Conservation (phyloP, 2,329 filamentous ascomycete genomes). For the Gliomastix tumulicola region DNA sequence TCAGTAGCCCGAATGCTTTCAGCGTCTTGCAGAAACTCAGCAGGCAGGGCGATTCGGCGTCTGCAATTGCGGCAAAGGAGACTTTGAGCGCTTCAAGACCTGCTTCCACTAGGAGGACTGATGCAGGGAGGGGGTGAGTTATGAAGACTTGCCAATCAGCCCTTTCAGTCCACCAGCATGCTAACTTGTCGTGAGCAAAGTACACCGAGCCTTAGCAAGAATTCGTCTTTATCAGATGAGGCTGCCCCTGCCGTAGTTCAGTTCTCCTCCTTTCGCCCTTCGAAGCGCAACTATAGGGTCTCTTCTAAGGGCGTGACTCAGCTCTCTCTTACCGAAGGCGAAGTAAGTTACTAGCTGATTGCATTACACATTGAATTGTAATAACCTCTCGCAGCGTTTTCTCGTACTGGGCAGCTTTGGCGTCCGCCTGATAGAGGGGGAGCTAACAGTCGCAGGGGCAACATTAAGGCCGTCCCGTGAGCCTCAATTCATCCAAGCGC, state of each 20-base stretch:
- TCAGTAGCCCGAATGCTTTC: conserved; percentile 7
- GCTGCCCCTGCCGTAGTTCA: too few species aligned
- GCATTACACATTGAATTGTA: background rate
- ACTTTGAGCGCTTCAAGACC: background rate
- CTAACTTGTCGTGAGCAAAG: too few species aligned
- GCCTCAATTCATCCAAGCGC: conserved; percentile 54
- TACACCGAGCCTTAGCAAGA: too few species aligned
- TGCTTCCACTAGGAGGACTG: background rate
- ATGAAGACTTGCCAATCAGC: too few species aligned
- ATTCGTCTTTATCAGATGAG: too few species aligned
- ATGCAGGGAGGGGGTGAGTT: background rate
- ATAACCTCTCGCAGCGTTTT: conserved; percentile 38
- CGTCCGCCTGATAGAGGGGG: conserved; percentile 52
- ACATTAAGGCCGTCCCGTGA: conserved; percentile 41
- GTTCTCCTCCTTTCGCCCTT: conserved; percentile 38
- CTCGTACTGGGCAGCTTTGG: conserved; percentile 63
- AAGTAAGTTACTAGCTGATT: conserved; percentile 30
- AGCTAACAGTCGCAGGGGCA: conserved; percentile 59
- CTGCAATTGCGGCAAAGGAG: background rate
- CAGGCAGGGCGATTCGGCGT: conserved; percentile 2
- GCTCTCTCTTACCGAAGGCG: conserved; percentile 38
- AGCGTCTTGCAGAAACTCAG: conserved; percentile 5
- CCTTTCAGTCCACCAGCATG: too few species aligned
- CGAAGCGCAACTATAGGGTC: conserved; percentile 32
- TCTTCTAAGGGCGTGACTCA: conserved; percentile 30